These are phyloP conservation scores for Aureobasidium lini DNA, from an alignment of 2,329 filamentous ascomycete species.

Conservation along the genomic window DNA sequence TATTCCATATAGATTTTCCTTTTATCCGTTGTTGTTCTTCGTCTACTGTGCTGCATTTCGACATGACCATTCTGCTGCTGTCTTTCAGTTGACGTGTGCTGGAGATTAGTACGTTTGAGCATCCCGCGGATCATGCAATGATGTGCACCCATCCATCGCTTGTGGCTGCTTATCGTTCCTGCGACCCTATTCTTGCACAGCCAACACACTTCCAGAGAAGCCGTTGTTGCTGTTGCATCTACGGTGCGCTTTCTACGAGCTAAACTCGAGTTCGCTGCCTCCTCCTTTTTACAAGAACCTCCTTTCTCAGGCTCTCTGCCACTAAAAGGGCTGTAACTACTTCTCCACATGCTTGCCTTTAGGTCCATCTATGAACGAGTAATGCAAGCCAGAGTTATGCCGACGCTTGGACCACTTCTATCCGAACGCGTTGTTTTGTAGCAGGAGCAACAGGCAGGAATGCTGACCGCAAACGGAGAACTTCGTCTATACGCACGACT, in stretches of 20 bases:
- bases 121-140: conserved; percentile 4
- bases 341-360: neutral
- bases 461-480: conserved; percentile 7
- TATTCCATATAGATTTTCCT: neutral
- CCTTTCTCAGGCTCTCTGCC: neutral
- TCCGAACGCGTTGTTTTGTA: conserved; percentile 10
- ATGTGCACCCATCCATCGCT: conserved; percentile 1
- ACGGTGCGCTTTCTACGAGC: neutral
- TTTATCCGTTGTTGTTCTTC: neutral
- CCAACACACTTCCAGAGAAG: neutral
- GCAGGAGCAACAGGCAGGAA: neutral
- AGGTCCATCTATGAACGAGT: neutral
- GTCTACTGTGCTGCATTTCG: neutral
- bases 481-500: neutral
- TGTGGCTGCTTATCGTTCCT: neutral
- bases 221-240: neutral
- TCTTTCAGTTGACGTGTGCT: neutral
- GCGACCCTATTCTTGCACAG: neutral
- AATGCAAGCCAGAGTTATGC: conserved; percentile 8
- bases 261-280: neutral
- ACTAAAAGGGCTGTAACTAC: too few species aligned
- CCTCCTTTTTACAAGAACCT: neutral
- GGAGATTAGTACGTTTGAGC: conserved; percentile 9
- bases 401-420: conserved; percentile 1
- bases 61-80: neutral